Base-by-base conservation (phyloP, 1,284 basidiomycete genomes). In the Neonothopanus nambi region DNA sequence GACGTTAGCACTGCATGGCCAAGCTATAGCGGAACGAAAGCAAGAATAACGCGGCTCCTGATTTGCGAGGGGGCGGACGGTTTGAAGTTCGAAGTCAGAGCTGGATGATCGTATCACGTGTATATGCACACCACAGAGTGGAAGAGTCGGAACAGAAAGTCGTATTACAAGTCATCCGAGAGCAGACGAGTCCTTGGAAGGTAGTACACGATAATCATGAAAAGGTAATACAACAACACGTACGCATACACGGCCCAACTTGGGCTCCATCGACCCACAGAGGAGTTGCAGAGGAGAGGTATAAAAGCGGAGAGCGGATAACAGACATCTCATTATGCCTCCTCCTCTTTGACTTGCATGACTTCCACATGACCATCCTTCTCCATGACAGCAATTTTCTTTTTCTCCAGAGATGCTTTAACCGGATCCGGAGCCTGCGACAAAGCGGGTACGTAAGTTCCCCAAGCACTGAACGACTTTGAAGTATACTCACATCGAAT, bases 341-440 rank as follows among this genome's bases (percentile, higher is more conserved):
- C 26, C 23, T 41, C 41, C 13, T 51, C 30, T 12, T 57, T 52
- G 5, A 59, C 55, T 12, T 56, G 33, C n/a, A 59, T 35, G 17
- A 59, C 55, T 26, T 57, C 51, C 5, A 59, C 55, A 18, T 59
- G 43, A 12, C 62, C 68, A 11, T 62, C 64, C 37, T 71, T 67
- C 50, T 70, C 65, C 24, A 73, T 61, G 15, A 75, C 63, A 15
- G 70, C 68, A 51, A 75, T 64, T 48, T 69, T 71, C 24, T 67
- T 65, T 57, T 70, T 74, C 47, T 57, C 61, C 17, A 69, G 64
- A 9, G 74, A 75, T 17, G 69, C 68, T 48, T 64, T 67, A 20
- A 76, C 73, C 17, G 73, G 74, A 56, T 71, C 65, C 4, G 70
- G 68, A 52, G 67, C 67, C 71, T 74, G 50, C 11, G 21, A 53